Conservation (phyloP, 2,329 filamentous ascomycete species). For the Beauveria asiatica region DNA sequence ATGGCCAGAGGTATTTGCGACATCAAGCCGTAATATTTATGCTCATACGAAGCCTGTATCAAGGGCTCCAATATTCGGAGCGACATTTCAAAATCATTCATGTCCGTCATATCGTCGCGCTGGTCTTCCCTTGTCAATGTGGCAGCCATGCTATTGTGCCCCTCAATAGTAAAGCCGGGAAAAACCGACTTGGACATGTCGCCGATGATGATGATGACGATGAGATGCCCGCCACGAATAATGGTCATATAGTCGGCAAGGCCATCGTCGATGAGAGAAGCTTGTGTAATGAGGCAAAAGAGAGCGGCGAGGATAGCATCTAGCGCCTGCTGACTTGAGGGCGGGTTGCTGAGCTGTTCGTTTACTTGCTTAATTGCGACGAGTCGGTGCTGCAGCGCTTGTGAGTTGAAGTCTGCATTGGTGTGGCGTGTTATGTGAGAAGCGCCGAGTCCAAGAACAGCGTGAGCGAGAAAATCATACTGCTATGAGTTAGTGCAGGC, state of each 20-base stretch:
- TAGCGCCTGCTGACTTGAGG: conserved; percentile 21
- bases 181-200: conserved; percentile 17
- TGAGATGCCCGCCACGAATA: conserved; percentile 22
- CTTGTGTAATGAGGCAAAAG: conserved; percentile 27
- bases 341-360: conserved; percentile 19
- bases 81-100: conserved; percentile 16
- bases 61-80: conserved; percentile 14
- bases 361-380: conserved; percentile 29
- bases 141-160: conserved; percentile 19
- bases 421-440: conserved; percentile 26
- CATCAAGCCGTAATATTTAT: conserved; percentile 14
- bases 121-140: conserved; percentile 17
- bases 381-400: conserved; percentile 28
- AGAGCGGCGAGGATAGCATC: conserved; percentile 29
- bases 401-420: conserved; percentile 18
- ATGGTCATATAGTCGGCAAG: conserved; percentile 31
- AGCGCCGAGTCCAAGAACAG: conserved; percentile 29
- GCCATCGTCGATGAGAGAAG: conserved; percentile 27
- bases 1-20: conserved; percentile 12
- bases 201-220: conserved; percentile 17
- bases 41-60: conserved; percentile 14
- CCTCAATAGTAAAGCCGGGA: conserved; percentile 16
- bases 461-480: conserved; percentile 29
- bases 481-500: conserved; percentile 11
- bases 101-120: conserved; percentile 16